Base-by-base conservation (phyloP, 2,329 filamentous ascomycete genomes). In the Ascochyta viciae-villosae region DNA sequence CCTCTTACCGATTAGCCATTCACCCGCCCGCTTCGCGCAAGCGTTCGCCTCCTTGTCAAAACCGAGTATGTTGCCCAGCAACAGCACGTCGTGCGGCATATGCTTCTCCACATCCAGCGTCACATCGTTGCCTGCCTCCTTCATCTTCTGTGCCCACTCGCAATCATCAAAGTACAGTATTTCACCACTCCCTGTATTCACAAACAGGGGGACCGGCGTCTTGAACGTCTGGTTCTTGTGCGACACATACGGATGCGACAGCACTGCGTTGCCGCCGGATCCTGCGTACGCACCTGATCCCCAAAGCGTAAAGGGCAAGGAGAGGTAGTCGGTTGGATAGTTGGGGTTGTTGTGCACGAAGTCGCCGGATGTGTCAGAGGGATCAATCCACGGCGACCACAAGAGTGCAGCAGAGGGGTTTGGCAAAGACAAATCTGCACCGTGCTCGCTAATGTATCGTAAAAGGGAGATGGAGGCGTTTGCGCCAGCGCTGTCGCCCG, bases 401-500 rank as follows among this genome's bases (percentile, higher is more conserved):
- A 83, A 67, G 38, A 76, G 72, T 1, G 74, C 76, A 4, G 75
- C 75, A 0, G 60, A 61, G 0, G 81, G 81, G 2, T 42, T 19
- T 0, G 71, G 71, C 1, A 81, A 61, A 2, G 55, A 64, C 2
- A 75, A 44, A 4, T 69, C 62, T 2, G 60, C 35, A 3, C 77
- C 79, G 51, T 76, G 74, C 23, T 80, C 77, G 8, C 63, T 49
- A 5, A 84, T 59, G 61, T 84, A 83, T 16, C 81, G 72, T 29
- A 83, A 68, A 13, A 84, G 65, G 0, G 73, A 73, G 22, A 83
- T 72, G 0, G 68, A 73, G 10, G 81, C 66, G 60, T 83, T 82
- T 0, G 70, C 81, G 49, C 82, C 82, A 0, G 82, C 82, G 31
- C 77, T 80, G 64, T 84, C 82, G 5, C 82, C 82, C 0, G 75